These are phyloP conservation scores for Didymella keratinophila DNA, from an alignment of 2,329 filamentous ascomycete genomes.

Conservation along the genomic window DNA sequence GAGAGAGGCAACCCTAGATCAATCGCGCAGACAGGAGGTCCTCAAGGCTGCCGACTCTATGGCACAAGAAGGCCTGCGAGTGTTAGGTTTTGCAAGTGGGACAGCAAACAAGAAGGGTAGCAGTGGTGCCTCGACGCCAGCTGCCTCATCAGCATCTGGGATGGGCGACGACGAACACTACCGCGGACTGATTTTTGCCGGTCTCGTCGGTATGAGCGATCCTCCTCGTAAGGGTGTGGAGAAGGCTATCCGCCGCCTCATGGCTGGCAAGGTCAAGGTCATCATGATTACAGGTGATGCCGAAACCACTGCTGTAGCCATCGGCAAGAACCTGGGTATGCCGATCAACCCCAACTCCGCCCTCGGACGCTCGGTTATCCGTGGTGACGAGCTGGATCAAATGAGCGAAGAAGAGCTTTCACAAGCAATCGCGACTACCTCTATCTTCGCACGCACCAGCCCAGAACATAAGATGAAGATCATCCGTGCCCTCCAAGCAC, in stretches of 20 bases:
- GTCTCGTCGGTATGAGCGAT: conserved; percentile 96
- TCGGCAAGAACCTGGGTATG: conserved; percentile 96
- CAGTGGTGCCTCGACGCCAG: conserved; percentile 45
- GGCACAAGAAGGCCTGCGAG: conserved; percentile 87
- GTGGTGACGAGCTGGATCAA: conserved; percentile 89
- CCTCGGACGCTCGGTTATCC: conserved; percentile 74
- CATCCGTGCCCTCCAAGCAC: conserved; percentile 85
- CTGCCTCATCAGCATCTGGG: conserved; percentile 30
- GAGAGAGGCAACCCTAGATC: conserved; percentile 84
- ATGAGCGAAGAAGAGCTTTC: conserved; percentile 89
- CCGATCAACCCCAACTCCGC: conserved; percentile 70
- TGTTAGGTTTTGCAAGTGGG: conserved; percentile 93
- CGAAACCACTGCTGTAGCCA: conserved; percentile 91
- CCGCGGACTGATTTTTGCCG: conserved; percentile 84
- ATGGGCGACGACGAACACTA: conserved; percentile 75
- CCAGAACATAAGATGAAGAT: conserved; percentile 99
- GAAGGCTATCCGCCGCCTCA: conserved; percentile 84
- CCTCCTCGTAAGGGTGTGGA: conserved; percentile 90
- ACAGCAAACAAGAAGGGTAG: conserved; percentile 54
- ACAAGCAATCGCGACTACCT: conserved; percentile 84
- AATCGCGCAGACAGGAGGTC: conserved; percentile 75
- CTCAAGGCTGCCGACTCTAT: conserved; percentile 82
- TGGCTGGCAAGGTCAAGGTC: conserved; percentile 93
- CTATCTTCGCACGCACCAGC: conserved; percentile 94
- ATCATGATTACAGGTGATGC: conserved; percentile 99